These are phyloP conservation scores for Dryas alaskensis DNA, from an alignment of 306 rosid genomes.

Conservation along the genomic window DNA sequence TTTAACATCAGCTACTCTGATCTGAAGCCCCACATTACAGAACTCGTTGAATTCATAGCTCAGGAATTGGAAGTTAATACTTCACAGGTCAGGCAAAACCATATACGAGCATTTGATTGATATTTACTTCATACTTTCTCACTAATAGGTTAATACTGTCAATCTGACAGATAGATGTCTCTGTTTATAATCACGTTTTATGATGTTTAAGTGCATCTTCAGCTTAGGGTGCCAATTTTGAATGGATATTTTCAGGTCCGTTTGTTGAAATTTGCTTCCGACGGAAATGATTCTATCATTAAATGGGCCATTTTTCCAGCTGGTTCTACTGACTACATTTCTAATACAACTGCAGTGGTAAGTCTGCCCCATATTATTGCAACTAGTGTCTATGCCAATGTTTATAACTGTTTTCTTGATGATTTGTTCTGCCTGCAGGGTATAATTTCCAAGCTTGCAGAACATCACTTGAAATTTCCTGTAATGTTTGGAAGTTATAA, in stretches of 20 bases:
- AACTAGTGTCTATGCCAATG: neutral
- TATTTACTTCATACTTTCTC: neutral
- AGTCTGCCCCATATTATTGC: conserved; percentile 27
- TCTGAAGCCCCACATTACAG: conserved; percentile 61
- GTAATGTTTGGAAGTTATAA: conserved; percentile 59
- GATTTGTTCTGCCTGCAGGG: conserved; percentile 41
- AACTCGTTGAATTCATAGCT: conserved; percentile 66
- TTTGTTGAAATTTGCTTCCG: conserved; percentile 47
- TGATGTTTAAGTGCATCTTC: conserved; percentile 8
- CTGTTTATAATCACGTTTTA: conserved; percentile 8
- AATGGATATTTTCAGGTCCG: conserved; percentile 56
- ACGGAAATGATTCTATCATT: conserved; percentile 59
- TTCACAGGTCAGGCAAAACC: conserved; percentile 68
- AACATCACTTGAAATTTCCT: conserved; percentile 71
- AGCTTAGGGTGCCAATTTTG: conserved; percentile 12
- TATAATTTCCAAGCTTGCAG: conserved; percentile 61
- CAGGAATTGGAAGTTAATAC: conserved; percentile 55
- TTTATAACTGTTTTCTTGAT: conserved; percentile 31
- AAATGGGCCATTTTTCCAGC: conserved; percentile 63
- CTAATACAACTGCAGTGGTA: conserved; percentile 69
- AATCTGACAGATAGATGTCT: neutral
- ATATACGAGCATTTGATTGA: neutral
- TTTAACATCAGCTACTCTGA: conserved; percentile 66
- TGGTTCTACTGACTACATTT: conserved; percentile 50
- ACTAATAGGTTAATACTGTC: neutral